These are phyloP conservation scores for Copromyces sp. DNA, from an alignment of 495 filamentous ascomycete genomes.

Conservation along the genomic window DNA sequence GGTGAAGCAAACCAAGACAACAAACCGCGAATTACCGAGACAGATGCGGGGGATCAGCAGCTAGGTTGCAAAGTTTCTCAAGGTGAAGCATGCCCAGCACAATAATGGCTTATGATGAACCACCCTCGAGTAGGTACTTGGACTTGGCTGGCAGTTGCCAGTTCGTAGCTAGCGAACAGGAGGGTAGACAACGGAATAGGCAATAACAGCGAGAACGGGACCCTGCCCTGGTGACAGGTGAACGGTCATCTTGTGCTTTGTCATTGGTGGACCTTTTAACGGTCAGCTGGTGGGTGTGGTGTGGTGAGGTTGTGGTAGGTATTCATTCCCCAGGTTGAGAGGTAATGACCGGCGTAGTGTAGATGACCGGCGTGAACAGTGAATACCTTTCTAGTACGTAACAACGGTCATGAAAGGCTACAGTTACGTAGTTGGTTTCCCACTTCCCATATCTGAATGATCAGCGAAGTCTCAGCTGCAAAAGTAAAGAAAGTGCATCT, in stretches of 20 bases:
- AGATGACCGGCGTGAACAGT: not conserved
- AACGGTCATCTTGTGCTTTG: not conserved
- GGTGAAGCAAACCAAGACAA: not conserved
- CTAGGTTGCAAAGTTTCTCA: not conserved
- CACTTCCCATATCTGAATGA: no score
- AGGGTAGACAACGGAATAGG: not conserved
- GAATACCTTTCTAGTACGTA: no score
- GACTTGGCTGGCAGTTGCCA: not conserved
- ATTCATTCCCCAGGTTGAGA: no score
- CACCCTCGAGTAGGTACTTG: not conserved
- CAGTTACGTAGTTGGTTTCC: no score
- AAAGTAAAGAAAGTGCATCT: no score
- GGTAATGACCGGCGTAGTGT: no score
- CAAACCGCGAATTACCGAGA: not conserved
- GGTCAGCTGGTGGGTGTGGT: not conserved
- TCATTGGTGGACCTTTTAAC: not conserved
- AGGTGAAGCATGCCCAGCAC: not conserved
- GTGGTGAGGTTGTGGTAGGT: not conserved
- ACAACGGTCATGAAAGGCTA: no score
- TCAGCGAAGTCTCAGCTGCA: no score
- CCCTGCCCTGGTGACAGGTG: not conserved
- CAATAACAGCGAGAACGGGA: not conserved
- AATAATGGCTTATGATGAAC: not conserved
- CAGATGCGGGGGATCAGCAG: not conserved
- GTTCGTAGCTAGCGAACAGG: not conserved